Evolutionary conservation across 352 stramenopile genomes (phyloP), one percentile per base, ranked within the genome.

Genomic region (Phytophthora quininea): DNA sequence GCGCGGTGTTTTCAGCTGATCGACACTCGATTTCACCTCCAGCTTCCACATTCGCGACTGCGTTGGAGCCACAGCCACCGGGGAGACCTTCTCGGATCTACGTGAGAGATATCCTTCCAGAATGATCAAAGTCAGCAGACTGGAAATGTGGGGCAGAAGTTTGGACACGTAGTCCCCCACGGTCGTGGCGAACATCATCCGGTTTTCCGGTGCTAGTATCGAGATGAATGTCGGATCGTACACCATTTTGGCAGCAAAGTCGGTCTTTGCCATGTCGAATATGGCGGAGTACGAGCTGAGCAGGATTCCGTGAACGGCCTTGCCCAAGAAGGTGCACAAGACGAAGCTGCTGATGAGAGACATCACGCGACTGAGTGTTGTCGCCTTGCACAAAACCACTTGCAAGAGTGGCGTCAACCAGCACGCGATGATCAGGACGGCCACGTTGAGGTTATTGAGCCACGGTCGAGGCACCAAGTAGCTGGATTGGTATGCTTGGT

Each of bases 401-500:
- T 73, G 66, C n/a, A 38, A 4, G 8, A 73, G 1, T 10, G 66
- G 66, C 12, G 66, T 73, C 48, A 69, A 48, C 54, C 66, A 73
- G 50, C 66, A 69, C 12, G 60, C 49, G 48, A 64, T 0, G 29
- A 73, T 61, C 31, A 73, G 33, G 19, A 73, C 37, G 12, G 60
- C 59, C 7, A 27, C 66, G 19, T 51, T 69, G 12, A 73, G 48
- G 40, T 51, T 65, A 53, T 73, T 73, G 30, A 66, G 51, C 27
- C 27, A 27, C 35, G 58, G 27, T 1, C 60, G 54, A 5, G 59
- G 60, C 19, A 69, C 59, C 33, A 50, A 62, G 15, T 61, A 52
- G 38, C 66, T 73, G 0, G 60, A 68, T 43, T 73, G 66, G 40
- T 69, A 73, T 0, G 66, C 60, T 56, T 73, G 66, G 32, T 62